A percentile compares a stretch with the other conserved stretches of the same genome.
Evolutionary conservation across 2,329 filamentous ascomycete species (phyloP).

Genomic region (Blastomyces gilchristii): DNA sequence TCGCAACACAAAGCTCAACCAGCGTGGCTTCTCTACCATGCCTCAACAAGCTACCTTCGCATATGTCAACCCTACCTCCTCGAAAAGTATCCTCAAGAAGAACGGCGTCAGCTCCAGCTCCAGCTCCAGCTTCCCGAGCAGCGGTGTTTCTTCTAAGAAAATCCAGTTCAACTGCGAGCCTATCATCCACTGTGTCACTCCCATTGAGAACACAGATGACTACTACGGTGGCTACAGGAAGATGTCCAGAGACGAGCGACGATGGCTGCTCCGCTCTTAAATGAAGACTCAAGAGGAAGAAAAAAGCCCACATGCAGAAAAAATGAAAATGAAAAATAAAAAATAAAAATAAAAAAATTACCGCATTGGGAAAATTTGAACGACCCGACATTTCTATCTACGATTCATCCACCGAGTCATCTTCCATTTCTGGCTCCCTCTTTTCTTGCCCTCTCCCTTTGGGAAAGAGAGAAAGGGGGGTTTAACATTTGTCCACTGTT

Average conservation of each 20-base stretch:
- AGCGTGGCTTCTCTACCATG: constrained; percentile 31
- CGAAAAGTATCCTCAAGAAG: constrained; percentile 42
- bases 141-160: constrained; percentile 23
- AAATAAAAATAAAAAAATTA: not conserved
- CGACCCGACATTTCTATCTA: not conserved
- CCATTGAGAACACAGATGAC: constrained; percentile 40
- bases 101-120: not conserved
- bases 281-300: not conserved
- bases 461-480: not conserved
- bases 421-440: not conserved
- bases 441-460: not conserved
- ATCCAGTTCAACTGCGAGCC: constrained; percentile 38
- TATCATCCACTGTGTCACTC: constrained; percentile 38
- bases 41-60: constrained; percentile 31
- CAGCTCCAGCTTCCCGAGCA: constrained; percentile 9
- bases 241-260: constrained; percentile 37
- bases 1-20: constrained; percentile 29
- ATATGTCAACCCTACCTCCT: constrained; percentile 36
- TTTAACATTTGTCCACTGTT: not conserved
- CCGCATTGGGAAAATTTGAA: not conserved
- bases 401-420: not conserved
- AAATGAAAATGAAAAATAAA: not conserved
- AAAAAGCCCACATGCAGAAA: no score
- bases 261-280: constrained; percentile 34
- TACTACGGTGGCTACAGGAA: constrained; percentile 40